Percentiles rank a stretch among this genome's conserved stretches.
phyloP scores from a whole-genome alignment of 306 rosid species.

The Gynostemma pentaphyllum region DNA sequence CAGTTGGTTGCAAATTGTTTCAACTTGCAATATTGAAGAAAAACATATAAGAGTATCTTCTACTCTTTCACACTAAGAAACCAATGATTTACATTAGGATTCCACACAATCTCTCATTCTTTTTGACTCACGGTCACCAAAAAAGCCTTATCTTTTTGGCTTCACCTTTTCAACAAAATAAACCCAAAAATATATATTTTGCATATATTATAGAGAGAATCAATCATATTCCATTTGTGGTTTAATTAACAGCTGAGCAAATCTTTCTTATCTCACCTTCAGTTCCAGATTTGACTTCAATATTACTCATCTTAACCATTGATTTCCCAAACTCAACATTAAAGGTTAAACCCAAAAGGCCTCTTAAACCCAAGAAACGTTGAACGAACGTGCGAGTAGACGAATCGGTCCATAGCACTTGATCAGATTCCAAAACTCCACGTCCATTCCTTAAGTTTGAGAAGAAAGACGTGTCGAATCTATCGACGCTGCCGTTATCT shows the following conservation, averaged over 20 bases:
- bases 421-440: slow-evolving; percentile 8
- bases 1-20: too few species aligned
- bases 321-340: background rate
- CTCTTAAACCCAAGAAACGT: background rate
- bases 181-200: too few species aligned
- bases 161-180: too few species aligned
- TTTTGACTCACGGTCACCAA: too few species aligned
- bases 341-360: background rate
- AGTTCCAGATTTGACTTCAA: background rate
- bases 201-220: too few species aligned
- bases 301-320: slow-evolving; percentile 8
- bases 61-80: too few species aligned
- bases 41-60: too few species aligned
- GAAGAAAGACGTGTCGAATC: background rate
- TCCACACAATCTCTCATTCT: too few species aligned
- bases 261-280: slow-evolving; percentile 2
- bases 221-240: too few species aligned
- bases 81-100: too few species aligned
- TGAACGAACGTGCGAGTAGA: slow-evolving; percentile 5
- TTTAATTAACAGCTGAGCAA: slow-evolving; percentile 5
- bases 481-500: background rate
- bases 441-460: slow-evolving; percentile 4
- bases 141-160: too few species aligned
- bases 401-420: slow-evolving; percentile 5
- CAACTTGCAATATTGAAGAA: too few species aligned